A percentile compares a stretch with the other conserved stretches of the same genome.
These are phyloP conservation scores for Phlegmacium glaucopus DNA, from an alignment of 768 basidiomycete genomes.

Conservation along the genomic window DNA sequence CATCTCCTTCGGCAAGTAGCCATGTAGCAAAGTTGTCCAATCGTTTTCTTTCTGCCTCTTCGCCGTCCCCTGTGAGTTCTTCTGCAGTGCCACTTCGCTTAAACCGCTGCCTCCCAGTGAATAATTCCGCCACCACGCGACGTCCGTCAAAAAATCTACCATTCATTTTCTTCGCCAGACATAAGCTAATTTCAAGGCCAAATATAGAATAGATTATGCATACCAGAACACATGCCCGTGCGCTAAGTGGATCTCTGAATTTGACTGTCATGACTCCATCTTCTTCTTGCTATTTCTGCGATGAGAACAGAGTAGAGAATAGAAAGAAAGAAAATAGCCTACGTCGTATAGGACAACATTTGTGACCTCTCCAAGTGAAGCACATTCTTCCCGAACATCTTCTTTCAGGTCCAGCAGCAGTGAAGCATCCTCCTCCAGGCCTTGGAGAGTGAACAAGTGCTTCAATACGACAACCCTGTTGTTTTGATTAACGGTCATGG, in stretches of 20 bases:
- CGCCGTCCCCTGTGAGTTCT: constrained; percentile 59
- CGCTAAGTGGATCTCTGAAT: constrained; percentile 88
- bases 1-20: constrained; percentile 82
- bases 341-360: constrained; percentile 96
- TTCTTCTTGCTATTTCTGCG: constrained; percentile 65
- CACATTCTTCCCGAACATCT: constrained; percentile 93
- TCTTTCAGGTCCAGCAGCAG: constrained; percentile 92
- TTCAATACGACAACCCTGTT: constrained; percentile 88
- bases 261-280: constrained; percentile 97
- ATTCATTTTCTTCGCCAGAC: constrained; percentile 76
- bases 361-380: constrained; percentile 88
- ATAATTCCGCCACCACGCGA: constrained; percentile 77
- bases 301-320: constrained; percentile 7
- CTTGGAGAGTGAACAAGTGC: constrained; percentile 89
- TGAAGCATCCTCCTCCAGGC: constrained; percentile 81
- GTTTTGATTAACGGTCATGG: constrained; percentile 45
- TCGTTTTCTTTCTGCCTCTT: constrained; percentile 77
- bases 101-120: constrained; percentile 79
- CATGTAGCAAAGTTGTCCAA: constrained; percentile 87
- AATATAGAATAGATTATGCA: constrained; percentile 2
- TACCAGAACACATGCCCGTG: constrained; percentile 88
- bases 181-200: too few species aligned
- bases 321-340: constrained; percentile 28
- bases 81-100: constrained; percentile 68
- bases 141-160: constrained; percentile 88